These are phyloP conservation scores for Colletotrichum phormii DNA, from an alignment of 2,329 filamentous ascomycete genomes.

Conservation along the genomic window DNA sequence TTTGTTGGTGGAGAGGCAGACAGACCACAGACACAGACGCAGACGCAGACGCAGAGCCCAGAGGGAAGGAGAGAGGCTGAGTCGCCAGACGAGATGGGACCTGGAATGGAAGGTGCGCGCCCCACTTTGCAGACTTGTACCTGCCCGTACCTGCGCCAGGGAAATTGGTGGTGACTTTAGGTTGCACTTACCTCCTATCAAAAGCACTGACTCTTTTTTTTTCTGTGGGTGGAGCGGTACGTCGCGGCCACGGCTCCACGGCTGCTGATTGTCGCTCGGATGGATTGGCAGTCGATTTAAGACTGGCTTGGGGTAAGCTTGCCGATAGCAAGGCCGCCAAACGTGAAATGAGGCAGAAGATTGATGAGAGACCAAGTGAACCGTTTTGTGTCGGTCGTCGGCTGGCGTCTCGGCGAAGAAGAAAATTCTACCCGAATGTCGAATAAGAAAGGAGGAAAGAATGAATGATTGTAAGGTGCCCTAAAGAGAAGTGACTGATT, in stretches of 20 bases:
- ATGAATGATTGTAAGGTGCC: slow-evolving; percentile 6
- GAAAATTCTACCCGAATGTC: slow-evolving; percentile 1
- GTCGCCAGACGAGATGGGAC: slow-evolving; percentile 28
- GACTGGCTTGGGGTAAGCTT: neutral
- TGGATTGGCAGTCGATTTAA: slow-evolving; percentile 12
- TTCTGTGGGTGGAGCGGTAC: neutral
- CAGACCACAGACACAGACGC: too few relatives aligned
- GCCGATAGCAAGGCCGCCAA: slow-evolving; percentile 1
- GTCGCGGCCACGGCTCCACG: slow-evolving; percentile 3
- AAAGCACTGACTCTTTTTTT: slow-evolving; percentile 28
- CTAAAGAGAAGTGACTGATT: neutral
- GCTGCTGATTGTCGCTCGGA: slow-evolving; percentile 17
- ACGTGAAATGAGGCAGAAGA: slow-evolving; percentile 9
- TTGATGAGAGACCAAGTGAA: slow-evolving; percentile 5
- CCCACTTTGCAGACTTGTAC: slow-evolving; percentile 24
- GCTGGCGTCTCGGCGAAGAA: slow-evolving; percentile 7
- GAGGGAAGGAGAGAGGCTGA: slow-evolving; percentile 32
- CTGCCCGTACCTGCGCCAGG: slow-evolving; percentile 31
- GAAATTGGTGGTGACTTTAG: slow-evolving; percentile 33
- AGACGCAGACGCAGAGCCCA: neutral
- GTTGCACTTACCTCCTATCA: slow-evolving; percentile 35
- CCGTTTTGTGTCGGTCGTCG: slow-evolving; percentile 11
- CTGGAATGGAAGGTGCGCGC: slow-evolving; percentile 30
- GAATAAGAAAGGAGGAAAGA: slow-evolving; percentile 1
- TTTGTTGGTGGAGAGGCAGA: slow-evolving; percentile 33